Evolutionary conservation across 2,329 filamentous ascomycete species (phyloP).

Genomic region (Nigrospora oryzae): DNA sequence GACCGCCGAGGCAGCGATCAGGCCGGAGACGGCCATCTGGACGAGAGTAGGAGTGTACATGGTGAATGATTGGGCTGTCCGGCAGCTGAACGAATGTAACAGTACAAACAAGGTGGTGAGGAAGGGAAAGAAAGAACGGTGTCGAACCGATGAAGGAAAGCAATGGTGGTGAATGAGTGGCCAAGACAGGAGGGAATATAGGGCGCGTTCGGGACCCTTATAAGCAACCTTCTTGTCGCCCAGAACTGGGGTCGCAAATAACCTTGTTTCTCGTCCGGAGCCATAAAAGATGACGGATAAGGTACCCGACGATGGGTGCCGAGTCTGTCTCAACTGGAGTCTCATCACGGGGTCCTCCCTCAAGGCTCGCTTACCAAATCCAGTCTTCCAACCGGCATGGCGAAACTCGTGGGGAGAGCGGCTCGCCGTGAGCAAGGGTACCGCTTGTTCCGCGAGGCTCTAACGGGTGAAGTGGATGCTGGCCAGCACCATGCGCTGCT

Average conservation of each 20-base stretch:
- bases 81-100: conserved; percentile 17
- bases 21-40: conserved; percentile 19
- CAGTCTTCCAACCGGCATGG: no score
- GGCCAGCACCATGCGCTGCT: no score
- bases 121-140: conserved; percentile 5
- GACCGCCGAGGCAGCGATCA: conserved; percentile 20
- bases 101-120: conserved; percentile 8
- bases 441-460: no score
- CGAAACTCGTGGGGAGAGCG: no score
- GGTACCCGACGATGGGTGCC: neutral
- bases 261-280: neutral
- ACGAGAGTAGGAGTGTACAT: conserved; percentile 22
- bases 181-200: conserved; percentile 1
- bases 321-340: neutral
- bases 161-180: neutral
- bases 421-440: no score
- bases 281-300: neutral
- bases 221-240: neutral
- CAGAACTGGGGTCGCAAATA: neutral
- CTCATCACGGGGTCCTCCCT: neutral
- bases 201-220: conserved; percentile 2
- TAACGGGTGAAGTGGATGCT: no score
- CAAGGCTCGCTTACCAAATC: no score
- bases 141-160: conserved; percentile 4
- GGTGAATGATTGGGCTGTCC: conserved; percentile 17